Evolutionary conservation across 2,329 filamentous ascomycete species (phyloP), one percentile per base, ranked within the genome.

Genomic region (Zymoseptoria ardabiliae): DNA sequence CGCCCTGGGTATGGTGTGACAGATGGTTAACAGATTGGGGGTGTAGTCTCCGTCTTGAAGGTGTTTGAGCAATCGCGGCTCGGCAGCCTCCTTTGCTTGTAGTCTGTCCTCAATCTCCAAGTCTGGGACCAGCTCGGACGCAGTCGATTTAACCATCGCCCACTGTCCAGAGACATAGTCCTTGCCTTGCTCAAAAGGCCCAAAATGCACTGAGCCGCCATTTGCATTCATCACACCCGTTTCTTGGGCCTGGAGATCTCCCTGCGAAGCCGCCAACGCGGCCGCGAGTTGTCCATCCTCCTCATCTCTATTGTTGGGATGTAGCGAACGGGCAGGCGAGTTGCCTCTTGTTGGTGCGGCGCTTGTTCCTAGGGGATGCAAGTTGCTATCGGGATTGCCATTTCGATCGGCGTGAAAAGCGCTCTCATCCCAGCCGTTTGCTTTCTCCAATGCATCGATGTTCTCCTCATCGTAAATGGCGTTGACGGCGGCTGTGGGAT

Each of bases 1-100:
- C 20, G 80, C 81, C 28, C 81, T 72, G 3, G 84, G 83, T 58
- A 87, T 85, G 20, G 80, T 77, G 66, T 85, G 82, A n/a, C 85
- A 76, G 59, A 87, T 85, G 4, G 83, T 85, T 50, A 87, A 67
- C 20, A 86, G 73, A 3, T 79, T 80, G 25, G 81, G 79, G n/a
- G 85, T 72, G 65, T 83, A 82, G 59, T 82, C 76, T 50, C 74
- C 76, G 50, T 78, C 76, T 11, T 79, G 75, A 2, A 80, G 74
- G 17, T 82, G 82, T 59, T 84, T 84, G 55, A 87, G 72, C 59
- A 86, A 82, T 17, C 78, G 78, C 13, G 84, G 85, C 62, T 82
- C 76, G 35, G 74, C 76, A 4, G 73, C 66, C 20, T 75, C 70
- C 60, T 79, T 77, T 67, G 75, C 78, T 45, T 81, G 75, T 22